These are phyloP conservation scores for Gaeumannomyces tritici DNA, from an alignment of 2,329 filamentous ascomycete species.

Conservation along the genomic window DNA sequence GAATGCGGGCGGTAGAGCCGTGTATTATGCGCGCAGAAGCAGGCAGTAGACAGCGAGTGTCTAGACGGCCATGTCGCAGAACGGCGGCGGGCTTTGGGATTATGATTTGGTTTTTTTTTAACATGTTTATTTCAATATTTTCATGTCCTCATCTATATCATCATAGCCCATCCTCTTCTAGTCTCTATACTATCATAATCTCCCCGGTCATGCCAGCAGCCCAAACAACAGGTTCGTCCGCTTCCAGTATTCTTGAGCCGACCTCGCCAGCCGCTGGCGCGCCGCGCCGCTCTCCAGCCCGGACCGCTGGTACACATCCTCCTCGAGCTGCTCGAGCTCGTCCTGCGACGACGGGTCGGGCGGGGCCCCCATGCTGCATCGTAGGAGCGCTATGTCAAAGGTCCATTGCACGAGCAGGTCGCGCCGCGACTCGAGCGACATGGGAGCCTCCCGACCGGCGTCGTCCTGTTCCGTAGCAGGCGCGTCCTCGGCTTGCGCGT, in stretches of 20 bases:
- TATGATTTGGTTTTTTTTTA: no score
- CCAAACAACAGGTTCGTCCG: slow-evolving; percentile 76
- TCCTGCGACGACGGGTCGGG: slow-evolving; percentile 13
- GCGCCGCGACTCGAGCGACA: slow-evolving; percentile 16
- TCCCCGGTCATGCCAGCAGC: slow-evolving; percentile 42
- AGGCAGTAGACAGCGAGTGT: no score
- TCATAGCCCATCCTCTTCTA: no score
- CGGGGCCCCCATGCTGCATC: slow-evolving; percentile 29
- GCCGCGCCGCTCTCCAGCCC: slow-evolving; percentile 39
- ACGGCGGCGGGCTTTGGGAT: no score
- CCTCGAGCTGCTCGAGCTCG: slow-evolving; percentile 33
- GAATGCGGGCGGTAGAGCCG: background rate
- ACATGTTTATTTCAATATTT: background rate
- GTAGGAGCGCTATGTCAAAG: slow-evolving; percentile 47
- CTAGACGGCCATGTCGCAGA: no score
- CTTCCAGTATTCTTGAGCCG: slow-evolving; percentile 71
- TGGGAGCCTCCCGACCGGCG: background rate
- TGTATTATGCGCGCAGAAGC: no score
- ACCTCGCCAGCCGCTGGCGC: slow-evolving; percentile 47
- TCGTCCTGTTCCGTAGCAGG: background rate
- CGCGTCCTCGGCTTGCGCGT: slow-evolving; percentile 6
- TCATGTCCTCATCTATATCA: no score
- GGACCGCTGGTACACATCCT: slow-evolving; percentile 31
- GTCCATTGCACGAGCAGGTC: slow-evolving; percentile 51
- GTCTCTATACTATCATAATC: no score